Percentiles rank a stretch among this genome's conserved stretches.
phyloP scores from a whole-genome alignment of 1,284 basidiomycete genomes.

The Tremellales sp. region DNA sequence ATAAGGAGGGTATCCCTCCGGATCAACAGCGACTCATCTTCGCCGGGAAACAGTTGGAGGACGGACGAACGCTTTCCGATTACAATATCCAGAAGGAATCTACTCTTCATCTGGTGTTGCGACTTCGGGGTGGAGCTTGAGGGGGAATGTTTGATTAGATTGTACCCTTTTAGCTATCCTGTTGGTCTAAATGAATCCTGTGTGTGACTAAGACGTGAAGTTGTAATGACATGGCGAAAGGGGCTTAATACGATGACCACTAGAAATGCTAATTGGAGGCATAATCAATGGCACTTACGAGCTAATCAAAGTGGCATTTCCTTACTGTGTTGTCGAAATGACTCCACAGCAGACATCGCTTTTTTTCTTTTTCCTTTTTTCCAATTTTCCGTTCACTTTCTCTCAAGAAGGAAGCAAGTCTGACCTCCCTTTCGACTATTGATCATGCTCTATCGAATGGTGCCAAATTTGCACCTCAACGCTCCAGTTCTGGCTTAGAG shows the following conservation, averaged over 20 bases:
- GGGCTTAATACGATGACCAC: not conserved
- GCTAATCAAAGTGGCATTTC: not conserved
- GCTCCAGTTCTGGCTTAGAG: no score
- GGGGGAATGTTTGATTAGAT: not conserved
- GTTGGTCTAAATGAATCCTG: conserved; percentile 13
- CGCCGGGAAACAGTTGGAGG: conserved; percentile 83
- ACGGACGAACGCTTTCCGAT: conserved; percentile 46
- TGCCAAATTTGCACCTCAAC: no score
- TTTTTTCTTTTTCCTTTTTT: not conserved
- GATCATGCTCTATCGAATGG: no score
- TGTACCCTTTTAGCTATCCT: not conserved
- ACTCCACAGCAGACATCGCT: no score
- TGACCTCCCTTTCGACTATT: no score
- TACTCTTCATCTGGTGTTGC: conserved; percentile 50
- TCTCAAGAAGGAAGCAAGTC: no score
- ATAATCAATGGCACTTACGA: not conserved
- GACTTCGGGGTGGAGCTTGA: conserved; percentile 38
- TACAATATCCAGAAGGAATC: conserved; percentile 41
- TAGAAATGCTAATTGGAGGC: not conserved
- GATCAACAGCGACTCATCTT: conserved; percentile 89
- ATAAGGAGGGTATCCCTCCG: conserved; percentile 54
- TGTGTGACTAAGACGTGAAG: conserved; percentile 17
- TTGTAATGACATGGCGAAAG: no score
- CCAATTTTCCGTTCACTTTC: not conserved
- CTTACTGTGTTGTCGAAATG: no score